These are phyloP conservation scores for Coniochaeta sp. DNA, from an alignment of 2,329 filamentous ascomycete species.

Conservation along the genomic window DNA sequence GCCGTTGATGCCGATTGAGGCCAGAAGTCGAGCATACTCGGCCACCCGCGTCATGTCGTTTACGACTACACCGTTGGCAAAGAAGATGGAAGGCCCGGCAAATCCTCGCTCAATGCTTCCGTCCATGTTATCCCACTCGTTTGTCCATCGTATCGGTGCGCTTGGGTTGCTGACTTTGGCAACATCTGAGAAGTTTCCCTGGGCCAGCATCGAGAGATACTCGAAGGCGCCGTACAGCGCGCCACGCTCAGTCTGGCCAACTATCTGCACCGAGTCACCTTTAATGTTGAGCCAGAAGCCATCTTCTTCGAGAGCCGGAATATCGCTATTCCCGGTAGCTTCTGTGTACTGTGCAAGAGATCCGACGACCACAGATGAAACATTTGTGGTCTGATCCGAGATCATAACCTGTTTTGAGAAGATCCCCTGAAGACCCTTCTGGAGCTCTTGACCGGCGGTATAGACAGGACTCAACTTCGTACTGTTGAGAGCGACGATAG, in stretches of 20 bases:
- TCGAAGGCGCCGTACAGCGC: conserved; percentile 63
- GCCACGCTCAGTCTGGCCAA: conserved; percentile 59
- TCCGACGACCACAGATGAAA: conserved; percentile 35
- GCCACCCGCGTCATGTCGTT: conserved; percentile 50
- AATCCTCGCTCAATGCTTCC: conserved; percentile 63
- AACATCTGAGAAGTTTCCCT: conserved; percentile 43
- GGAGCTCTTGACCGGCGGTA: conserved; percentile 51
- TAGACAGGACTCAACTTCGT: conserved; percentile 48
- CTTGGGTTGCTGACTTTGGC: conserved; percentile 46
- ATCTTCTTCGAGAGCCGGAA: conserved; percentile 40
- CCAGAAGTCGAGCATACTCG: conserved; percentile 58
- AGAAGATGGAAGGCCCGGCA: conserved; percentile 62
- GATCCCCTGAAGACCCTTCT: conserved; percentile 48
- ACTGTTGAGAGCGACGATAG: conserved; percentile 30
- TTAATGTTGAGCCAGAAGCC: conserved; percentile 53
- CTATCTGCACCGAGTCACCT: conserved; percentile 41
- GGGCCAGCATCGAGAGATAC: conserved; percentile 58
- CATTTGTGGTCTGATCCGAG: conserved; percentile 3
- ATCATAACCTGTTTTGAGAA: conserved; percentile 36
- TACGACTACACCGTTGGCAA: conserved; percentile 46
- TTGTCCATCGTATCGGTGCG: conserved; percentile 59
- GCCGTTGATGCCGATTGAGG: conserved; percentile 59
- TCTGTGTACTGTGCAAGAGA: conserved; percentile 34
- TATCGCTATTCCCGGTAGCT: conserved; percentile 21
- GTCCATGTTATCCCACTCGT: conserved; percentile 68